A percentile compares a stretch with the other conserved stretches of the same genome.
These are phyloP conservation scores for Aspergillus conjunctus DNA, from an alignment of 495 filamentous ascomycete species.

Conservation along the genomic window DNA sequence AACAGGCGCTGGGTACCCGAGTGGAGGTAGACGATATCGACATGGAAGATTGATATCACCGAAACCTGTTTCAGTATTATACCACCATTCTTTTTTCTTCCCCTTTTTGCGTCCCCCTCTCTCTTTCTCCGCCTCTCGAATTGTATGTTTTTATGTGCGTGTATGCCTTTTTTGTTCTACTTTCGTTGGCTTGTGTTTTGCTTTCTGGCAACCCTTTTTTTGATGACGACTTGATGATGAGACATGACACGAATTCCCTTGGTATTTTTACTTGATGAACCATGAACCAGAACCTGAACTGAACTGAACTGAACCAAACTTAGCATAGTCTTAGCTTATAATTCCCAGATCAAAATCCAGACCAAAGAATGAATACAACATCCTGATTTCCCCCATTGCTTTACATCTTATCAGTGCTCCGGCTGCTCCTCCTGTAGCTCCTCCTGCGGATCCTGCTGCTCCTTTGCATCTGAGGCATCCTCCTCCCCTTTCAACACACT, in stretches of 20 bases:
- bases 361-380: not conserved
- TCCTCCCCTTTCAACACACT: not conserved
- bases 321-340: not conserved
- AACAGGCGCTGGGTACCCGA: slow-evolving; percentile 80
- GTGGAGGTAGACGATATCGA: slow-evolving; percentile 69
- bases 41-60: slow-evolving; percentile 41
- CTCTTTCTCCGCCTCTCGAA: not conserved
- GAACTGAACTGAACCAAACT: not conserved
- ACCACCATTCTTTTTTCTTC: not conserved
- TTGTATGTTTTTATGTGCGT: not conserved
- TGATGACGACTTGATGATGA: slow-evolving; percentile 1
- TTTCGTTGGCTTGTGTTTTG: not conserved
- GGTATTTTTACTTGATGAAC: not conserved
- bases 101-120: not conserved
- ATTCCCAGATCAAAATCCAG: not conserved
- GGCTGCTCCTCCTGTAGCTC: not conserved
- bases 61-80: slow-evolving; percentile 4
- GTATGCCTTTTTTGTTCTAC: not conserved
- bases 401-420: not conserved
- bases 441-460: not conserved
- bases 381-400: not conserved
- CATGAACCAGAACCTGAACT: not conserved
- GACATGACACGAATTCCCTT: slow-evolving; percentile 5
- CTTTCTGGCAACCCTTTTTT: not conserved
- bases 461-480: not conserved